Base-by-base conservation (phyloP, 2,329 filamentous ascomycete genomes). In the Alternaria solani region DNA sequence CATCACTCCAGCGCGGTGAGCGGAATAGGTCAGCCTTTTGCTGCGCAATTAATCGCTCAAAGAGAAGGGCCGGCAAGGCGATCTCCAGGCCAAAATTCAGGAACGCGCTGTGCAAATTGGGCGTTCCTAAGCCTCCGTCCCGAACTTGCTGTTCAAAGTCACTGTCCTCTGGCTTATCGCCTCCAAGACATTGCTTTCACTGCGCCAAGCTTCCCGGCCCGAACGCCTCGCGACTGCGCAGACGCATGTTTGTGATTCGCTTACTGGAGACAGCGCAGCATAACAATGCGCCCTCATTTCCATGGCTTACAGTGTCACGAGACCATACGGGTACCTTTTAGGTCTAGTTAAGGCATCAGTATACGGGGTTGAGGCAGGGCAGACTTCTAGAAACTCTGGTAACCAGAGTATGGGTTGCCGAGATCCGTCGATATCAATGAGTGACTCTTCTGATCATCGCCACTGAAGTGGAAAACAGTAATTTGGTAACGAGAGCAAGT, bases 191-290 rank as follows among this genome's bases (percentile, higher is more conserved):
- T 49, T 52, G 7, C n/a, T n/a, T 28, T 36, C 14, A 44, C 28
- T 34, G 26, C 18, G 64, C 64, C 64, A 65, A 67, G 64, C 39
- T 4, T 16, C 30, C 34, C 52, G 59, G 62, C 25, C 60, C 62
- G 57, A 53, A 26, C 39, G 53, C 41, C 51, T 54, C 20, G 55
- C 38, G 42, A 46, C 18, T 18, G 36, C 30, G 32, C 16, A 23
- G 51, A 20, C 32, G 34, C 23, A 43, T 26, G 16, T 41, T 38
- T 49, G 18, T 32, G 8, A 65, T 65, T 66, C 59, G 64, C 44
- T 57, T 55, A 53, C 12, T 20, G 16, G 16, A 38, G 20, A 30
- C 20, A 28, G 32, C 12, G 16, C 18, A 44, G 38, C 46, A 25
- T 39, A 39, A 36, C 30, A 43, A 26, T 52, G 34, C 54, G 30